Conservation (phyloP, 257 asterid genomes). For the Agastache rugosa region DNA sequence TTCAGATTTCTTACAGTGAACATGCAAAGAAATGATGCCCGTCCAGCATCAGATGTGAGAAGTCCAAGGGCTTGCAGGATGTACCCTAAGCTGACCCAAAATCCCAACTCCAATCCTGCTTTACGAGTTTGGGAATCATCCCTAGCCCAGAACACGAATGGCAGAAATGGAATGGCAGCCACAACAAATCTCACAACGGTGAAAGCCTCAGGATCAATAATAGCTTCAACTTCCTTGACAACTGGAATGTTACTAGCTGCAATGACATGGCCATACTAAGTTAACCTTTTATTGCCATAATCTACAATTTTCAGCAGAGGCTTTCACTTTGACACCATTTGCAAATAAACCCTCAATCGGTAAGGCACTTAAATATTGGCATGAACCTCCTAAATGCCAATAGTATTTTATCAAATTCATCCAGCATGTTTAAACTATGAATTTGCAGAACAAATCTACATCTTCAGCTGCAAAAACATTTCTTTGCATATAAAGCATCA, state of each 20-base stretch:
- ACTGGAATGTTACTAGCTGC: constrained; percentile 88
- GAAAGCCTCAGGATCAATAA: constrained; percentile 74
- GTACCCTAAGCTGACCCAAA: constrained; percentile 82
- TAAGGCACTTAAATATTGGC: not conserved
- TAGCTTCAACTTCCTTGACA: constrained; percentile 78
- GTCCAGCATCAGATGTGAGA: constrained; percentile 84
- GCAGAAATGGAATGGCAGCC: constrained; percentile 68
- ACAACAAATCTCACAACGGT: constrained; percentile 67
- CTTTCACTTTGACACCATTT: constrained; percentile 9
- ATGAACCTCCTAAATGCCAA: not conserved
- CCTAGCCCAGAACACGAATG: constrained; percentile 59
- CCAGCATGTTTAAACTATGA: not conserved
- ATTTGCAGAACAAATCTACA: not conserved
- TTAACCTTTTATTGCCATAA: constrained; percentile 6
- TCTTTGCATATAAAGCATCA: not conserved
- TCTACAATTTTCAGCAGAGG: constrained; percentile 17
- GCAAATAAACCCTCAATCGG: constrained; percentile 5
- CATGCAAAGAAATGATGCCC: constrained; percentile 78
- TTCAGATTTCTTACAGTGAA: constrained; percentile 63
- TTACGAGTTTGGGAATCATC: constrained; percentile 61
- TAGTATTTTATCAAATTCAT: constrained; percentile 9
- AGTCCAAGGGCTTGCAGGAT: constrained; percentile 83
- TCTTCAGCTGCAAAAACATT: constrained; percentile 10
- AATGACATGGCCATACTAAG: constrained; percentile 17
- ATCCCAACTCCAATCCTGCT: constrained; percentile 79